Base-by-base conservation (phyloP, 176 grass and related monocot genomes). In the Ensete ventricosum region DNA sequence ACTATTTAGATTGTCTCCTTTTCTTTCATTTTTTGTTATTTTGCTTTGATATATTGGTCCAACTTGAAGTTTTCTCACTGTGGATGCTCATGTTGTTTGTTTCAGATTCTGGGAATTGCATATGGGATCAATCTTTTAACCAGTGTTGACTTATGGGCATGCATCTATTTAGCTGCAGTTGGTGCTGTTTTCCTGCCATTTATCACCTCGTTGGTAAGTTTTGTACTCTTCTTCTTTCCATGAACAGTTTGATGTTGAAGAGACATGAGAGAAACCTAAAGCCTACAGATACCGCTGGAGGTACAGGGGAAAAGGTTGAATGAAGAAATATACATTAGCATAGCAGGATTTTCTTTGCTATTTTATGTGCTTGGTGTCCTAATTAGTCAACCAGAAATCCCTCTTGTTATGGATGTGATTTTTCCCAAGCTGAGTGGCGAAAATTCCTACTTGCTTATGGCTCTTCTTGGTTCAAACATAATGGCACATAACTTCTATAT, bases 401-500 rank as follows among this genome's bases (percentile, higher is more conserved):
- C 91, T 79, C 78, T 99, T 62, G 82, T 80, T 26, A 83, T 73
- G 74, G 85, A 99, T 12, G 71, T 99, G 26, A 84, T 99, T 76
- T 95, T 89, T 22, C 96, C 96, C 72, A 99, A 95, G 81, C 29
- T 99, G 55, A 99, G 86, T 74, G 88, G 88, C 50, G 96, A 99
- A 76, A 94, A 86, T 81, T 84, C 91, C 72, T 95, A 95, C 60
- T 95, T 86, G 27, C 84, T 99, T 14, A 95, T 99, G 96, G 96
- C 96, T 11, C 91, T 99, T 88, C 86, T 99, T 65, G 96, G 96
- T 77, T 88, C 91, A 76, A 99, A 95, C 83, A 69, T 99, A 76
- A 99, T 95, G 89, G 86, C 84, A 22, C 91, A 95, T 87, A 99
- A 99, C 76, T 89, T 99, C 65, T 99, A 99, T 64, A 85, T 95